Conservation (phyloP, 2,329 filamentous ascomycete species). For the Tolypocladium pustulatum region DNA sequence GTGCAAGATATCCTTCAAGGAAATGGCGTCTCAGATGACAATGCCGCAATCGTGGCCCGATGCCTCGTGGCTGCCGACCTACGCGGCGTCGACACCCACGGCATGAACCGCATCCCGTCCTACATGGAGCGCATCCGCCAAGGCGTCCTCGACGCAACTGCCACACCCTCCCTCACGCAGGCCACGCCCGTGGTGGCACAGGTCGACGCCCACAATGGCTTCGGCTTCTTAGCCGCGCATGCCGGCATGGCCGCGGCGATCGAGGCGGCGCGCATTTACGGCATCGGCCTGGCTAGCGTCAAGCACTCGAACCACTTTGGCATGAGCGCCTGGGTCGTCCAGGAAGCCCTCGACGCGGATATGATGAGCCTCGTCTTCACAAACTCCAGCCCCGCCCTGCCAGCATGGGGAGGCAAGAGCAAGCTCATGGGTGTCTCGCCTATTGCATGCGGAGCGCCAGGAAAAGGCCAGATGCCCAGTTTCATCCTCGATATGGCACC, state of each 20-base stretch:
- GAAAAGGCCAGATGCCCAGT: slow-evolving; percentile 32
- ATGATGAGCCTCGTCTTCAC: slow-evolving; percentile 65
- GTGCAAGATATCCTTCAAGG: slow-evolving; percentile 44
- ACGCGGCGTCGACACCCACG: slow-evolving; percentile 70
- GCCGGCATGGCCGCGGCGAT: slow-evolving; percentile 58
- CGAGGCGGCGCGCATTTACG: slow-evolving; percentile 50
- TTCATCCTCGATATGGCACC: slow-evolving; percentile 74
- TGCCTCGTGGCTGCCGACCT: slow-evolving; percentile 67
- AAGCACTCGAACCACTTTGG: slow-evolving; percentile 76
- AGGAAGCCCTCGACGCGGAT: slow-evolving; percentile 61
- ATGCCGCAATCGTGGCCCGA: slow-evolving; percentile 53
- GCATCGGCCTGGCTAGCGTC: slow-evolving; percentile 67
- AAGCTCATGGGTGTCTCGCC: slow-evolving; percentile 67
- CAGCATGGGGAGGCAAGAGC: slow-evolving; percentile 56
- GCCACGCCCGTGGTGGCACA: slow-evolving; percentile 62
- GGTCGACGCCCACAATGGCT: slow-evolving; percentile 58
- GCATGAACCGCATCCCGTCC: slow-evolving; percentile 64
- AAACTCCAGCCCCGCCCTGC: slow-evolving; percentile 61
- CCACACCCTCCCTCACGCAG: slow-evolving; percentile 46
- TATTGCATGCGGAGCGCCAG: slow-evolving; percentile 66
- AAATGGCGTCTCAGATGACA: slow-evolving; percentile 46
- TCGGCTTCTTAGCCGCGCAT: slow-evolving; percentile 64
- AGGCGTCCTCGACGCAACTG: slow-evolving; percentile 53
- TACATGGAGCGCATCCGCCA: slow-evolving; percentile 66
- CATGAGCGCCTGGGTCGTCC: slow-evolving; percentile 73